phyloP scores from a whole-genome alignment of 1,284 basidiomycete genomes.

The Ustilago shanxiensis region DNA sequence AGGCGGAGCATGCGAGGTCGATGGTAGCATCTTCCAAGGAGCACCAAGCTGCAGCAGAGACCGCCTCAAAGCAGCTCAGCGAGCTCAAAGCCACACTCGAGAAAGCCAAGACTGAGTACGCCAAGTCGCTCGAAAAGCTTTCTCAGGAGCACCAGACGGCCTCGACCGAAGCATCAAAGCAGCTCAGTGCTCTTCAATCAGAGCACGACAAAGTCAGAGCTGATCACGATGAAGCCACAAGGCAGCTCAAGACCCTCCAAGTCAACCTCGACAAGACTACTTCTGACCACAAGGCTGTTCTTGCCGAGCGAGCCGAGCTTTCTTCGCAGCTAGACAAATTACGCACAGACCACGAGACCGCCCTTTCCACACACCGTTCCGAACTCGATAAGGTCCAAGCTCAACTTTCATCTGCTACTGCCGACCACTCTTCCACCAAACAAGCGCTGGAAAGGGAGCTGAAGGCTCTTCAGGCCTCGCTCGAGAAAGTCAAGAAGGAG shows the following conservation, averaged over 20 bases:
- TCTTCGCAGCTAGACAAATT: conserved; percentile 19
- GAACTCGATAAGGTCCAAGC: conserved; percentile 13
- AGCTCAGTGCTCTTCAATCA: conserved; percentile 11
- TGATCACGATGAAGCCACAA: conserved; percentile 8
- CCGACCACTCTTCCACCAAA: conserved; percentile 9
- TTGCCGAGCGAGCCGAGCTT: conserved; percentile 15
- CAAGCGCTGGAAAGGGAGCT: conserved; percentile 27
- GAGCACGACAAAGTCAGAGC: conserved; percentile 11
- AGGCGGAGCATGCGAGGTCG: conserved; percentile 3
- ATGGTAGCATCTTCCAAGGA: not conserved
- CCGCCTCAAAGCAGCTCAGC: not conserved
- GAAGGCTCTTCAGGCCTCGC: conserved; percentile 14
- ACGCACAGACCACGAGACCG: conserved; percentile 19
- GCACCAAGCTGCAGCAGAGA: conserved; percentile 2
- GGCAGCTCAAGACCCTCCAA: conserved; percentile 14
- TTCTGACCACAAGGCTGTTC: conserved; percentile 13
- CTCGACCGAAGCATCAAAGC: conserved; percentile 1
- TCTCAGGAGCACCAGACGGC: conserved; percentile 16
- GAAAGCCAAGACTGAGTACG: conserved; percentile 11
- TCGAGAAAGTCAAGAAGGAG: conserved; percentile 33
- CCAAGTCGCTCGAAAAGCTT: conserved; percentile 8
- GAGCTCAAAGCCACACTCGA: conserved; percentile 1
- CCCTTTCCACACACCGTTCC: conserved; percentile 18
- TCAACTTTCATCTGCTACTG: conserved; percentile 8
- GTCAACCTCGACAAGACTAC: conserved; percentile 9